A percentile compares a stretch with the other conserved stretches of the same genome.
These are phyloP conservation scores for Saxophila tyrrhenica DNA, from an alignment of 495 filamentous ascomycete genomes.

Conservation along the genomic window DNA sequence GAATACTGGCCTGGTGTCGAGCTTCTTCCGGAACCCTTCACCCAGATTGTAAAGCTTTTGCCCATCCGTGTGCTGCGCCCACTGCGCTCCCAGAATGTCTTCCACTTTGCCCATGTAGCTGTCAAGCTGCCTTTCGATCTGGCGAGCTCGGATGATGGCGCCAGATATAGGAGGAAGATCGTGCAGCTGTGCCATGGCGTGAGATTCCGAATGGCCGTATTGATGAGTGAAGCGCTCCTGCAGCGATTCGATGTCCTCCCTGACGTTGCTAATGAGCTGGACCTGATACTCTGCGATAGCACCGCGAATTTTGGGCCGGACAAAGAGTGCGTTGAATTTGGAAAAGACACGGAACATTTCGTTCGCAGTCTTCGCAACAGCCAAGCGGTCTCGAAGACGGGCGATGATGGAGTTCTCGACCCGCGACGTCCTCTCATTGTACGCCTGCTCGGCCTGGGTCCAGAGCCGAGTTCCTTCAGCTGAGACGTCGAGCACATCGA, in stretches of 20 bases:
- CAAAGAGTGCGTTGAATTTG: conserved; percentile 97
- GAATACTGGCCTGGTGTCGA: conserved; percentile 85
- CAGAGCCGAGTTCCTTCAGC: conserved; percentile 78
- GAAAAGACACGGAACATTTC: conserved; percentile 99
- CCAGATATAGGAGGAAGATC: conserved; percentile 92
- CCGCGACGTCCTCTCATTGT: conserved; percentile 90
- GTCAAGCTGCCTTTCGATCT: conserved; percentile 90
- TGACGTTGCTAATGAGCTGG: conserved; percentile 93
- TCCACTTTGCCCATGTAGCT: conserved; percentile 97
- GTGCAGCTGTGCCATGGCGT: conserved; percentile 91
- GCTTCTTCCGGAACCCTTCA: conserved; percentile 84
- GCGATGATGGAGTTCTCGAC: conserved; percentile 99
- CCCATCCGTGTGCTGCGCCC: conserved; percentile 86
- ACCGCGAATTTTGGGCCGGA: conserved; percentile 92
- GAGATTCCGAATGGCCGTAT: conserved; percentile 94
- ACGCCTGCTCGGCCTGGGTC: conserved; percentile 83
- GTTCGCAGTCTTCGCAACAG: conserved; percentile 88
- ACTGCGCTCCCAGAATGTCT: conserved; percentile 84
- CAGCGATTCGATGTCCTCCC: conserved; percentile 79
- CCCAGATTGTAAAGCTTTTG: conserved; percentile 86
- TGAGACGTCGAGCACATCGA: conserved; percentile 88
- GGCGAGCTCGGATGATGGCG: conserved; percentile 90
- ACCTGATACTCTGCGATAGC: conserved; percentile 97
- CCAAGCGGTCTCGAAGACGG: conserved; percentile 79
- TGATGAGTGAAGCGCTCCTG: conserved; percentile 98